These are phyloP conservation scores for Chlorella variabilis DNA, from an alignment of 163 green algal species.

Conservation along the genomic window DNA sequence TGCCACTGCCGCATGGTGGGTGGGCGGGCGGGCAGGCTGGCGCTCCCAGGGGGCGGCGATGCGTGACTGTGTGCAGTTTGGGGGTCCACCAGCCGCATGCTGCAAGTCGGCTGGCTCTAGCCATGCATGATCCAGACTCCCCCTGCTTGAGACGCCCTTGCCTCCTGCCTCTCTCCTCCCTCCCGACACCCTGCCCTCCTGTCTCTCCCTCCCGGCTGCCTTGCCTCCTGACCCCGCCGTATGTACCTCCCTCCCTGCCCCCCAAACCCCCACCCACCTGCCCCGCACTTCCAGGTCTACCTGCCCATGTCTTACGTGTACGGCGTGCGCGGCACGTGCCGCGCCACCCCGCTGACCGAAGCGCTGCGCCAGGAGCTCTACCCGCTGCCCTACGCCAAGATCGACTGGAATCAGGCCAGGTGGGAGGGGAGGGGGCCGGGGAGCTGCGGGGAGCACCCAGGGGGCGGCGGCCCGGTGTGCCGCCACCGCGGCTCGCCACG, in stretches of 20 bases:
- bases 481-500: too few species aligned
- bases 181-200: neutral
- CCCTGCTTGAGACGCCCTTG: neutral
- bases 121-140: too few species aligned
- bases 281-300: conserved; percentile 81
- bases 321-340: conserved; percentile 71
- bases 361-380: conserved; percentile 69
- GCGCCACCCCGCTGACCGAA: conserved; percentile 69
- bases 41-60: neutral
- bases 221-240: neutral
- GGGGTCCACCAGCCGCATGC: too few species aligned
- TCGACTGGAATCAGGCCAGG: conserved; percentile 90
- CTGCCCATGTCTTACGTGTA: conserved; percentile 99
- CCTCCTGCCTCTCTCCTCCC: too few species aligned
- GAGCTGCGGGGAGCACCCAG: too few species aligned
- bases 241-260: neutral
- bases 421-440: neutral
- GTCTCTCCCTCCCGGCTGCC: neutral
- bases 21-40: neutral
- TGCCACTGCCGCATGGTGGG: conserved; percentile 98
- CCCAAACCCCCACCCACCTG: too few species aligned
- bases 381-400: conserved; percentile 69
- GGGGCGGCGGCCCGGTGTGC: too few species aligned
- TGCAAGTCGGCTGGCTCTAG: too few species aligned
- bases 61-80: neutral